Base-by-base conservation (phyloP, 768 basidiomycete species). In the Xerocomus brunneocitrinus region DNA sequence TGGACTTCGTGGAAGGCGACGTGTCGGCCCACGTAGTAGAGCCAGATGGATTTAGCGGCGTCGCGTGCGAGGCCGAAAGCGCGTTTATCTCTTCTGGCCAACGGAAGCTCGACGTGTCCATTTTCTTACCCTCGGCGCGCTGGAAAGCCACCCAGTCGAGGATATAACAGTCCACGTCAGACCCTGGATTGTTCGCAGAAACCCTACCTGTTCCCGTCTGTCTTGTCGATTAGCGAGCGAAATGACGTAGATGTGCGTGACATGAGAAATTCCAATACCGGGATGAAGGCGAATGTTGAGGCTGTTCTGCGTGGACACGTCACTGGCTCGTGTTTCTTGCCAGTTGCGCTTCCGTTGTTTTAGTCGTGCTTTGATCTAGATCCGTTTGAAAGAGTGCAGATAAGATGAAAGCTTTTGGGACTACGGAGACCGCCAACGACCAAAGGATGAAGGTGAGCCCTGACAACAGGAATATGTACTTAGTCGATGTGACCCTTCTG, bases 141-240 rank as follows among this genome's bases (percentile, higher is more conserved):
- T 43, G 53, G 3, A 50, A 30, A 16, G 58, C 51, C 0, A 88
- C 79, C 57, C 73, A 72, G 27, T 74, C 64, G 54, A 79, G 53
- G 35, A 87, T 76, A 2, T 58, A 58, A 83, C 79, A 4, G 73
- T 75, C 82, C 83, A 87, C 8, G 69, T 60, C 9, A 85, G 63
- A 22, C 65, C 70, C 19, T 86, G 76, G 8, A 63, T 61, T 9
- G 60, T 63, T 24, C 80, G 75, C 24, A 89, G 60, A 16, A 55
- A 58, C 48, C 84, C 81, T 84, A 88, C 87, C 44, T 80, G 72
- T n/a, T 63, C 55, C 12, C 79, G 78, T 25, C 87, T 73, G 55
- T 85, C 85, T 16, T 59, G 59, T 30, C 87, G 78, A 25, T 62
- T 68, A 7, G 79, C 77, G 28, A 88, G 80, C 24, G 84, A 84